Percentiles rank a stretch among this genome's conserved stretches.
Conservation (phyloP, 2,329 filamentous ascomycete genomes). For the Thermochaetoides dissita region DNA sequence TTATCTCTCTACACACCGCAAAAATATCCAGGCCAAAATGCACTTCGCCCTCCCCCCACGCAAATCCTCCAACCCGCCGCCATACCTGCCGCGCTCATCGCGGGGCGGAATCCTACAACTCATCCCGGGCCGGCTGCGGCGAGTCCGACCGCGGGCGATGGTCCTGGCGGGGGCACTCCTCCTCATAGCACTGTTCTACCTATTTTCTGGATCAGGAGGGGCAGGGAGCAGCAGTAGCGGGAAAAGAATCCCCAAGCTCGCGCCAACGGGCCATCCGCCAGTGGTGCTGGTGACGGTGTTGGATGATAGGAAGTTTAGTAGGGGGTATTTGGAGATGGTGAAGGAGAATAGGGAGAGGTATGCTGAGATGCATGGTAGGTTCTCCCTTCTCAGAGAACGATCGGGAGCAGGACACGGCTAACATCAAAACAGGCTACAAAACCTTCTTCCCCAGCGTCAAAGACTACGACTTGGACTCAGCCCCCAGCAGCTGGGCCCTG, state of each 20-base stretch:
- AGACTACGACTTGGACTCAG: constrained; percentile 56
- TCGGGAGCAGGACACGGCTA: neutral
- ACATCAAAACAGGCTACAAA: constrained; percentile 52
- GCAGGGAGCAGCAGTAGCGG: constrained; percentile 12
- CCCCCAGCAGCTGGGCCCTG: constrained; percentile 55
- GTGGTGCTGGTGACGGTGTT: constrained; percentile 77
- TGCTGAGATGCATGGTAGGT: constrained; percentile 69
- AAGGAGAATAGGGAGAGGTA: constrained; percentile 75
- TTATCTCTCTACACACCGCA: too few relatives aligned
- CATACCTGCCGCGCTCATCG: constrained; percentile 50
- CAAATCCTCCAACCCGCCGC: constrained; percentile 64
- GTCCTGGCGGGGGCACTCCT: constrained; percentile 37
- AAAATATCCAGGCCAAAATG: constrained; percentile 34
- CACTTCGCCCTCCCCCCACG: constrained; percentile 82
- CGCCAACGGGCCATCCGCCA: constrained; percentile 41
- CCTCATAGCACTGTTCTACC: constrained; percentile 44
- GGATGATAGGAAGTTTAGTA: constrained; percentile 50
- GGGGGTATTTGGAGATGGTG: constrained; percentile 57
- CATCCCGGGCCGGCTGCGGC: constrained; percentile 24
- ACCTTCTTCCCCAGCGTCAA: constrained; percentile 67
- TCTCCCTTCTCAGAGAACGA: neutral
- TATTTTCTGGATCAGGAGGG: constrained; percentile 33
- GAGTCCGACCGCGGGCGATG: constrained; percentile 47
- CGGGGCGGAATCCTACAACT: constrained; percentile 16
- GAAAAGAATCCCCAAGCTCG: constrained; percentile 9